Conservation (phyloP, 495 filamentous ascomycete species). For the Neurospora intermedia region DNA sequence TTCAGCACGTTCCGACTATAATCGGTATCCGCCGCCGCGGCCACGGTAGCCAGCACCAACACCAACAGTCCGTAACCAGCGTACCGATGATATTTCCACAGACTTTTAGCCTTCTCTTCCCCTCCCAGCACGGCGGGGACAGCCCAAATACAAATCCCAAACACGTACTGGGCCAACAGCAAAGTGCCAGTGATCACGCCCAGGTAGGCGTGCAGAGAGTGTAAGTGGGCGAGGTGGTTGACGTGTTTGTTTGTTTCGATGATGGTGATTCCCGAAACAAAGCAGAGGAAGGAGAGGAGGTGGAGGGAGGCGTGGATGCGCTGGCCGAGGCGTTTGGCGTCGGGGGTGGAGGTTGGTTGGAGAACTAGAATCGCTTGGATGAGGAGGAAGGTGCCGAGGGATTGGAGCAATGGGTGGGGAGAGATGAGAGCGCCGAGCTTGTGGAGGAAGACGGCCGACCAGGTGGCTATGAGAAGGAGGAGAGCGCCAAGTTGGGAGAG, state of each 20-base stretch:
- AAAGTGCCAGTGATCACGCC: constrained; percentile 66
- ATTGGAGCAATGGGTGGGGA: constrained; percentile 78
- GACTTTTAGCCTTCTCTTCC: constrained; percentile 61
- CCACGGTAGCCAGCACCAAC: constrained; percentile 60
- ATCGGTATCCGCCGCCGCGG: constrained; percentile 62
- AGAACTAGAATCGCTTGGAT: constrained; percentile 74
- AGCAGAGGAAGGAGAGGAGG: constrained; percentile 46
- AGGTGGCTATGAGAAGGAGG: constrained; percentile 62
- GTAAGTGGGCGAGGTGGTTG: constrained; percentile 54
- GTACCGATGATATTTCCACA: constrained; percentile 83
- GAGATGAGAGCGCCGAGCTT: constrained; percentile 63
- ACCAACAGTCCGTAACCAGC: constrained; percentile 66
- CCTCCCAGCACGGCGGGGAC: constrained; percentile 62
- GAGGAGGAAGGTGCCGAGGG: constrained; percentile 58
- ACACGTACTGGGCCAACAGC: constrained; percentile 57
- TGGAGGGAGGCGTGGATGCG: constrained; percentile 59
- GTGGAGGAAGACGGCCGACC: constrained; percentile 57
- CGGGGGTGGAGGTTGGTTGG: constrained; percentile 71
- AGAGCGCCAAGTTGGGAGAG: constrained; percentile 26
- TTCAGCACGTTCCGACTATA: constrained; percentile 51
- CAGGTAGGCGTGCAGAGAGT: constrained; percentile 67
- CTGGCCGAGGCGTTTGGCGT: constrained; percentile 63
- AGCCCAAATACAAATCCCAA: constrained; percentile 74
- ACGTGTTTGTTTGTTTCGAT: constrained; percentile 75
- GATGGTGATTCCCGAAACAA: constrained; percentile 56